phyloP scores from a whole-genome alignment of 163 green algal genomes.

The Scenedesmus sp. region DNA sequence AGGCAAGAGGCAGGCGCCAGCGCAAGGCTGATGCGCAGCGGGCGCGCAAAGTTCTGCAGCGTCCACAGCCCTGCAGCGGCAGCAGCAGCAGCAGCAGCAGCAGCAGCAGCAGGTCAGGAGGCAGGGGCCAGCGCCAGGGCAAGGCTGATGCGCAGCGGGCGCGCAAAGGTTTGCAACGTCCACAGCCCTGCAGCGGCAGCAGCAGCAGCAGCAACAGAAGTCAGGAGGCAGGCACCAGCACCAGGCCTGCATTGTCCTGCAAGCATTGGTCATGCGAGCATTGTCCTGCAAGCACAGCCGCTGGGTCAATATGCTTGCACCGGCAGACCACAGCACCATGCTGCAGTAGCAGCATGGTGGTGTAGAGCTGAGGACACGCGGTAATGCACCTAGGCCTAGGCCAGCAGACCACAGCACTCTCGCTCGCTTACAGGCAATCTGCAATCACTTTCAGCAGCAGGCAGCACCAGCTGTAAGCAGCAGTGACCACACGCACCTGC shows the following conservation, averaged over 20 bases:
- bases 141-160: constrained; percentile 69
- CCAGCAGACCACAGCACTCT: neutral
- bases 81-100: neutral
- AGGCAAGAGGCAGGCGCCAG: too few relatives aligned
- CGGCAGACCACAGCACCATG: too few relatives aligned
- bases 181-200: neutral
- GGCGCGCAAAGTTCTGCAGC: constrained; percentile 65
- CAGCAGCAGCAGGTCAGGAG: neutral
- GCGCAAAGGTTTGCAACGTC: constrained; percentile 62
- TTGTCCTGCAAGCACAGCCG: neutral
- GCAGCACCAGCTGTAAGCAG: neutral
- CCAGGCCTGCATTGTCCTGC: too few relatives aligned
- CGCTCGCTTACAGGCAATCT: neutral
- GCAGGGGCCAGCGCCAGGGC: constrained; percentile 67
- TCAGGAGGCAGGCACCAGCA: too few relatives aligned
- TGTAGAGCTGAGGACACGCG: too few relatives aligned
- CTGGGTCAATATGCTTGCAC: neutral
- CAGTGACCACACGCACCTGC: neutral
- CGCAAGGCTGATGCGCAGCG: constrained; percentile 62
- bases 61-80: constrained; percentile 57
- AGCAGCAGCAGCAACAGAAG: neutral
- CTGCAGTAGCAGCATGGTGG: too few relatives aligned
- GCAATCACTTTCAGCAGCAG: neutral
- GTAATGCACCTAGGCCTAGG: neutral
- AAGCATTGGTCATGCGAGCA: too few relatives aligned